Evolutionary conservation across 2,329 filamentous ascomycete genomes (phyloP).

Genomic region (Monilinia polystroma): DNA sequence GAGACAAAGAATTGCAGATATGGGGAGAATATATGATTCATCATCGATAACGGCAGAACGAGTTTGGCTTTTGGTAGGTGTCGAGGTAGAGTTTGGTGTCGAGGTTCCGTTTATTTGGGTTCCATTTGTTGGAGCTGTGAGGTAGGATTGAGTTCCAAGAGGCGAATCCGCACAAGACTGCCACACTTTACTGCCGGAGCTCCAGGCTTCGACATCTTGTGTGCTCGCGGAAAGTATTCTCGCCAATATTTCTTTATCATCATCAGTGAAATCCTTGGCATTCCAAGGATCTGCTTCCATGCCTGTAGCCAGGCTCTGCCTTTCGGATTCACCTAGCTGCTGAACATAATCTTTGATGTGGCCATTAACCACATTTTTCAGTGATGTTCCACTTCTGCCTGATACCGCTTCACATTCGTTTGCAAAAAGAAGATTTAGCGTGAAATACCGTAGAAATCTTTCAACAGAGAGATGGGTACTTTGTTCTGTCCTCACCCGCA

Average conservation of each 20-base stretch:
- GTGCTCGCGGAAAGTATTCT: slow-evolving; percentile 69
- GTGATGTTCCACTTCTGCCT: slow-evolving; percentile 69
- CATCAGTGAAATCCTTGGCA: slow-evolving; percentile 70
- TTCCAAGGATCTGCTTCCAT: slow-evolving; percentile 83
- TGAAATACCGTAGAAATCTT: slow-evolving; percentile 78
- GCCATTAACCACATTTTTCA: slow-evolving; percentile 77
- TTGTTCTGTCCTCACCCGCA: slow-evolving; percentile 75
- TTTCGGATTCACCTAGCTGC: slow-evolving; percentile 67
- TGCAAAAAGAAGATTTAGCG: slow-evolving; percentile 76
- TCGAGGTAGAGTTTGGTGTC: slow-evolving; percentile 28
- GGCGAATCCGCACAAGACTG: slow-evolving; percentile 41
- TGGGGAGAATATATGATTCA: slow-evolving; percentile 81
- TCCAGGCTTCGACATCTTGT: slow-evolving; percentile 67
- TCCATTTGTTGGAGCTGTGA: slow-evolving; percentile 16
- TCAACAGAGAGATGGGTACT: slow-evolving; percentile 65
- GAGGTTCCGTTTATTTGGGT: slow-evolving; percentile 43
- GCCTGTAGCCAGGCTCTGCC: slow-evolving; percentile 69
- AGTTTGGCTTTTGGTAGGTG: slow-evolving; percentile 57
- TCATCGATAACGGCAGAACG: slow-evolving; percentile 77
- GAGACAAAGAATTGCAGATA: slow-evolving; percentile 78
- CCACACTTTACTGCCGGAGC: slow-evolving; percentile 59
- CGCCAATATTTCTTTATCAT: slow-evolving; percentile 58
- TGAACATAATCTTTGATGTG: slow-evolving; percentile 82
- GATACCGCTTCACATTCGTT: slow-evolving; percentile 86
- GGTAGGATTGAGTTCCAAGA: slow-evolving; percentile 28